phyloP scores from a whole-genome alignment of 2,329 filamentous ascomycete species.

The Alternaria sp. region DNA sequence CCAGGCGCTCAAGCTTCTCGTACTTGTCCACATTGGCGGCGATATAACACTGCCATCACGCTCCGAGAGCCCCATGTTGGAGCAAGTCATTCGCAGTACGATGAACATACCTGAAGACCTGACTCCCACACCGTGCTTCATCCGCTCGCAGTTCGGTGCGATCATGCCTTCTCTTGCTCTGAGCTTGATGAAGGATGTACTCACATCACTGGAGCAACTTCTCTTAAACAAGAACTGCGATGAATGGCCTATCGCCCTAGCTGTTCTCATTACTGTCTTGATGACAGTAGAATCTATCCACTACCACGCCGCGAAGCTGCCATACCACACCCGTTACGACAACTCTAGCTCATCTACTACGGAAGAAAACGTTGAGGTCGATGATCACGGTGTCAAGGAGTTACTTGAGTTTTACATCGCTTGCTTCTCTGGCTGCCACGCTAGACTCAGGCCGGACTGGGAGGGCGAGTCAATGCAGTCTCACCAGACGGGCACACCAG shows the following conservation, averaged over 20 bases:
- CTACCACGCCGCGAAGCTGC: constrained; percentile 46
- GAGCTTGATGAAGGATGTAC: constrained; percentile 40
- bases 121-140: constrained; percentile 46
- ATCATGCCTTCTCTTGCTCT: constrained; percentile 43
- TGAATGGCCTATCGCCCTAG: constrained; percentile 44
- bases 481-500: constrained; percentile 2
- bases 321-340: constrained; percentile 38
- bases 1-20: constrained; percentile 47
- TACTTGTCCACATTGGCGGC: constrained; percentile 48
- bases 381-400: constrained; percentile 35
- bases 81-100: constrained; percentile 26
- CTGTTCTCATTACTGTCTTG: constrained; percentile 40
- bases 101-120: constrained; percentile 19
- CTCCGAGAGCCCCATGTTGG: constrained; percentile 17
- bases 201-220: constrained; percentile 39
- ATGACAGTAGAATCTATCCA: constrained; percentile 50
- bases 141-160: constrained; percentile 47
- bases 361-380: constrained; percentile 16
- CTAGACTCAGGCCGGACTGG: constrained; percentile 35
- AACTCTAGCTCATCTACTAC: not conserved
- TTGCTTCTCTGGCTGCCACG: constrained; percentile 45
- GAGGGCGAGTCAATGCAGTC: constrained; percentile 27
- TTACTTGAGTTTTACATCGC: constrained; percentile 42
- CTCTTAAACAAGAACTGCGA: constrained; percentile 35
- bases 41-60: constrained; percentile 41